Evolutionary conservation across 345 rosid genomes (phyloP).

Genomic region (Eucalyptus sp.): DNA sequence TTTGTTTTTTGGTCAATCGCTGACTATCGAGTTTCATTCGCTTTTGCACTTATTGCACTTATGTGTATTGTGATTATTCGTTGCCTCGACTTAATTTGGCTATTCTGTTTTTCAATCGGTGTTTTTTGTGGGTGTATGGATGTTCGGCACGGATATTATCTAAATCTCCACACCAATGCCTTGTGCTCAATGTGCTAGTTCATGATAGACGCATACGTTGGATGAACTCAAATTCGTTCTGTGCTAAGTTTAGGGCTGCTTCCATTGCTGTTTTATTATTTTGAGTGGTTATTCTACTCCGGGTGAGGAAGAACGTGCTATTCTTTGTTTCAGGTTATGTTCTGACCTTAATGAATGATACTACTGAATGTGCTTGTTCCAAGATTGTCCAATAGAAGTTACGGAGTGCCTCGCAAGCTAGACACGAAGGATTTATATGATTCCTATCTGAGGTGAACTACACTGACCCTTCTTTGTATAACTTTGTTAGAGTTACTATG

Average conservation of each 20-base stretch:
- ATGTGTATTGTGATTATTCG: too few species aligned
- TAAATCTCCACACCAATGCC: neutral
- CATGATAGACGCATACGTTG: neutral
- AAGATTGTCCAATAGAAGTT: conserved; percentile 37
- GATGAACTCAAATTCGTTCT: neutral
- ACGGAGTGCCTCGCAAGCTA: conserved; percentile 13
- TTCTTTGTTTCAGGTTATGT: neutral
- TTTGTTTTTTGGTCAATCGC: neutral
- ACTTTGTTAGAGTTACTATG: neutral
- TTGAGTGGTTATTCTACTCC: neutral
- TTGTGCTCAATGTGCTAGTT: neutral
- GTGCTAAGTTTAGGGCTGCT: neutral
- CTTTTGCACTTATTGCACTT: neutral
- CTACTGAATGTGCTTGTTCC: neutral
- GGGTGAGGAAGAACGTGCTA: too few species aligned
- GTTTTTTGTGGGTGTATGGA: neutral
- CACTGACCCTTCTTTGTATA: neutral
- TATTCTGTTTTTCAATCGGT: neutral
- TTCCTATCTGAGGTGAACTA: conserved; percentile 27
- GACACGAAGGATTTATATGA: conserved; percentile 15
- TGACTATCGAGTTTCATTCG: neutral
- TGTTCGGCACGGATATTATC: neutral
- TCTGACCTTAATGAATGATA: neutral
- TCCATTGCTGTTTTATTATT: neutral
- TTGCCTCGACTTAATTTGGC: neutral